Percentiles rank a stretch among this genome's conserved stretches.
Conservation (phyloP, 495 filamentous ascomycete species). For the Rostrohypoxylon terebratum region DNA sequence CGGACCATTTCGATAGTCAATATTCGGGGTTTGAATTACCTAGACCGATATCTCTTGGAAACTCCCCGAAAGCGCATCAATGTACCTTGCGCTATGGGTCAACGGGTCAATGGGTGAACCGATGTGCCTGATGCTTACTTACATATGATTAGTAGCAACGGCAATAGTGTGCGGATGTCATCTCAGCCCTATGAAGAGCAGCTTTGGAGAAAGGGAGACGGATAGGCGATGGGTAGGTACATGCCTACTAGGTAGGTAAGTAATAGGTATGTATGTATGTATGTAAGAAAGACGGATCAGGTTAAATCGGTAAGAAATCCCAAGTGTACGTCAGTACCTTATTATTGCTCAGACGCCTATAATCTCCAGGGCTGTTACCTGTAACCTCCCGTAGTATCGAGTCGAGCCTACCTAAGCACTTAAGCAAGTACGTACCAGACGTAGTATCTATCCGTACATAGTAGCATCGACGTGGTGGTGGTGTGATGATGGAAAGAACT, state of each 20-base stretch:
- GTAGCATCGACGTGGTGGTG: conserved; percentile 24
- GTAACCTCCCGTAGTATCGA: conserved; percentile 3
- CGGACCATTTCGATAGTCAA: conserved; percentile 15
- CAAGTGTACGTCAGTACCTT: conserved; percentile 36
- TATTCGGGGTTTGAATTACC: conserved; percentile 44
- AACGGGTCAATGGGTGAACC: conserved; percentile 15
- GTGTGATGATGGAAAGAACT: conserved; percentile 27
- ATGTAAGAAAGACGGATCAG: background rate
- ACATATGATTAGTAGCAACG: conserved; percentile 28
- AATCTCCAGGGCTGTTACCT: conserved; percentile 7
- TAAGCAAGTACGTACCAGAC: too few species aligned
- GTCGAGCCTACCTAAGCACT: background rate
- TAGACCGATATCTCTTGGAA: conserved; percentile 28
- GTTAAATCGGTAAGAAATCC: background rate
- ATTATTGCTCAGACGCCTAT: background rate
- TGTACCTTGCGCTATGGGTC: conserved; percentile 7
- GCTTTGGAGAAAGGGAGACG: background rate
- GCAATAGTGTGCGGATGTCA: conserved; percentile 47
- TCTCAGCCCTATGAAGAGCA: conserved; percentile 45
- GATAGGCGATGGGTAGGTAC: background rate
- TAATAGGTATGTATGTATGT: too few species aligned
- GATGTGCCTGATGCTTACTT: conserved; percentile 37
- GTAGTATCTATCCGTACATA: background rate
- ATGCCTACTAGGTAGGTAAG: too few species aligned
- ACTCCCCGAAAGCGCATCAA: conserved; percentile 24